Evolutionary conservation across 257 asterid species (phyloP).

Genomic region (Solanum virginianum): DNA sequence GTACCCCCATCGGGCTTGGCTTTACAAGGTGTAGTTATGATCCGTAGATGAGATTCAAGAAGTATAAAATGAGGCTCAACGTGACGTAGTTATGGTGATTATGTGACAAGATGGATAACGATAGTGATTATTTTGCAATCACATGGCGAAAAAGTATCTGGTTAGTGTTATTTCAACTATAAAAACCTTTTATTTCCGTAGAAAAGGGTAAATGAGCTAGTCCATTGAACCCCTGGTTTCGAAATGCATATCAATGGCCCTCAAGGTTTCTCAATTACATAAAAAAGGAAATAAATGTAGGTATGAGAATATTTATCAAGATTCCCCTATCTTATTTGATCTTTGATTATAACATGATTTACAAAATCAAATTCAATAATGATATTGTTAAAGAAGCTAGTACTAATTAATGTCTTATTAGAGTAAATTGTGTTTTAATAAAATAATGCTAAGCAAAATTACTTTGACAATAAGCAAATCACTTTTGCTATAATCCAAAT

Average conservation of each 20-base stretch:
- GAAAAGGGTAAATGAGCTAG: rapidly evolving
- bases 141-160: neutral
- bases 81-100: too few species aligned
- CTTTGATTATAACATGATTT: neutral
- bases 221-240: neutral
- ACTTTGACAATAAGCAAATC: neutral
- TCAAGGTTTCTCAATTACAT: neutral
- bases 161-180: neutral
- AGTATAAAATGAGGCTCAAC: too few species aligned
- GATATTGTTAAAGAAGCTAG: neutral
- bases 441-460: neutral
- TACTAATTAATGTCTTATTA: neutral
- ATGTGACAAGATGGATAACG: neutral
- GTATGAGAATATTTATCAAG: neutral
- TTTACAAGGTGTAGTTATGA: too few species aligned
- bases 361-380: neutral
- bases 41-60: too few species aligned
- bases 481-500: neutral
- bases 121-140: neutral
- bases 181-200: neutral
- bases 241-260: neutral
- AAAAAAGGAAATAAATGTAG: neutral
- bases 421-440: neutral
- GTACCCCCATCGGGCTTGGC: too few species aligned
- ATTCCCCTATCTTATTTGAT: neutral